Evolutionary conservation across 2,329 filamentous ascomycete genomes (phyloP), one percentile per base, ranked within the genome.

Genomic region (Hawksworthiomyces lignivorus): DNA sequence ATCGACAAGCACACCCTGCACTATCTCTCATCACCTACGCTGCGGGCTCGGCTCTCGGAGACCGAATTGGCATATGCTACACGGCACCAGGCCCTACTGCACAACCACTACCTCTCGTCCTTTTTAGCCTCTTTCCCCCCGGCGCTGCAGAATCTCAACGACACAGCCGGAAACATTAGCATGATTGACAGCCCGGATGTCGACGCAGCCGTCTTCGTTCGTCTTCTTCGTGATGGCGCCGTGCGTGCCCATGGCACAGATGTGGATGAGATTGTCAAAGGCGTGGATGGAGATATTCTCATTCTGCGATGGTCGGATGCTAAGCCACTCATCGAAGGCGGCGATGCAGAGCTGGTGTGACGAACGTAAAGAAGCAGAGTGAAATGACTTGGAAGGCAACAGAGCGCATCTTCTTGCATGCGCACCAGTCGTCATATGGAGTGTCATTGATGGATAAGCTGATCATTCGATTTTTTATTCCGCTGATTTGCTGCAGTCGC

Each of bases 171-270:
- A 22, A 89, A 89, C 9, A 82, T 90, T 43, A 88, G 77, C 64
- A 98, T 98, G 92, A 78, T 97, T 22, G 88, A 95, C 56, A 71
- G 76, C 3, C 92, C 92, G 0, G 92, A 97, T 58, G 65, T 80
- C 36, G 84, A 92, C 47, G 72, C 76, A 2, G 87, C 87, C 7
- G 89, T 97, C 3, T 96, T 98, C 61, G 79, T 88, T 30, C 72
- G 90, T 47, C 72, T 85, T 36, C 62, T 89, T 40, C 71, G 69
- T 41, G 77, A 84, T 54, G 66, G 69, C 3, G 66, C 74, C 5
- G 73, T 80, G 11, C 65, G 69, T 44, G 73, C 79, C 7, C 70
- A 72, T 48, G 81, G 82, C 11, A 80, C 79, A 8, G 80, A 84
- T 50, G 69, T 62, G 48, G 82, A 86, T 66, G 64, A 70, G 60